Conservation (phyloP, 345 rosid species). For the Crucihimalaya himalaica region DNA sequence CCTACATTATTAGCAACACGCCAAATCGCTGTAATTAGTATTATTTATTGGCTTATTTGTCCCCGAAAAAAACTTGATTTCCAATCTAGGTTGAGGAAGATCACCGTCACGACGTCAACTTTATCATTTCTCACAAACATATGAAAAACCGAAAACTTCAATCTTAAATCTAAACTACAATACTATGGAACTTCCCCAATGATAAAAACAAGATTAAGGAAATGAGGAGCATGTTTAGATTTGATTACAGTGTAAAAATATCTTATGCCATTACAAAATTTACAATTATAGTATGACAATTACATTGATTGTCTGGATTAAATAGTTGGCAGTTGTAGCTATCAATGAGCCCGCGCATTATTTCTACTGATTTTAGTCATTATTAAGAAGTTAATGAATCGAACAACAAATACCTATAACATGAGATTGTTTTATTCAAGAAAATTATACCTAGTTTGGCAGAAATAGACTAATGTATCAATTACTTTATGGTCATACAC, state of each 20-base stretch:
- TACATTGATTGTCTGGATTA: not conserved
- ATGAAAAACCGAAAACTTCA: not conserved
- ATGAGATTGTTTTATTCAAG: slow-evolving; percentile 29
- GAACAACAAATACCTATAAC: slow-evolving; percentile 20
- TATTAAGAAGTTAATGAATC: slow-evolving; percentile 26
- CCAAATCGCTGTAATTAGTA: slow-evolving; percentile 12
- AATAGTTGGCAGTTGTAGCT: slow-evolving; percentile 30
- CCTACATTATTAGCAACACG: slow-evolving; percentile 37
- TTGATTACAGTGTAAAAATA: not conserved
- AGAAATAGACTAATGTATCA: slow-evolving; percentile 27
- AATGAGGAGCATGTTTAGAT: not conserved
- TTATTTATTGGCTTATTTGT: slow-evolving; percentile 2
- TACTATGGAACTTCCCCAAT: not conserved
- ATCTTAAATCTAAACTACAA: not conserved
- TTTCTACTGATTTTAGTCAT: slow-evolving; percentile 9
- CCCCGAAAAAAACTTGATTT: slow-evolving; percentile 10
- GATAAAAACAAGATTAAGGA: not conserved
- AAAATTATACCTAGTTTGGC: slow-evolving; percentile 30
- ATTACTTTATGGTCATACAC: slow-evolving; percentile 11
- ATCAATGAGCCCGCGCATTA: not conserved
- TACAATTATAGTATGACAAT: not conserved
- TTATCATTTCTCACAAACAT: not conserved
- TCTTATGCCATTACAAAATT: not conserved
- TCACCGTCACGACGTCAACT: slow-evolving; percentile 34
- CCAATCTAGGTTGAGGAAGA: slow-evolving; percentile 10